phyloP scores from a whole-genome alignment of 2,329 filamentous ascomycete genomes.

The Neonectria neomacrospora region DNA sequence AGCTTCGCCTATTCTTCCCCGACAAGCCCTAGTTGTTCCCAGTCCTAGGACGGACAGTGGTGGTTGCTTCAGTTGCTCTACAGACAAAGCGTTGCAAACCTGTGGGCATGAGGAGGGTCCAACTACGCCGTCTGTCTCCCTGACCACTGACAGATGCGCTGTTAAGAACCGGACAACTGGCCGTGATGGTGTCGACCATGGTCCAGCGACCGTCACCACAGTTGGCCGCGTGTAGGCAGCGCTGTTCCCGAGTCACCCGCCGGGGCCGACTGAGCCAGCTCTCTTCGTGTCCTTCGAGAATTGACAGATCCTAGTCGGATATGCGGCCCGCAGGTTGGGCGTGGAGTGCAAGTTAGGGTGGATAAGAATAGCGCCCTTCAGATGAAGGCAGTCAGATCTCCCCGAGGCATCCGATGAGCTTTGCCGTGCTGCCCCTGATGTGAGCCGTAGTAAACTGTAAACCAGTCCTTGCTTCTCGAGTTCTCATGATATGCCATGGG shows the following conservation, averaged over 20 bases:
- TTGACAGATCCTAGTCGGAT: neutral
- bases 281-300: neutral
- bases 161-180: slow-evolving; percentile 9
- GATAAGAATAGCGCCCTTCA: neutral
- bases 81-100: neutral
- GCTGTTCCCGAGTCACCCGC: neutral
- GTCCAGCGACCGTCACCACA: slow-evolving; percentile 4
- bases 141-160: slow-evolving; percentile 22
- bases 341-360: neutral
- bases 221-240: neutral
- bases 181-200: slow-evolving; percentile 5
- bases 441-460: neutral
- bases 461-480: neutral
- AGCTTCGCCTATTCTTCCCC: neutral
- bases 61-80: neutral
- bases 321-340: neutral
- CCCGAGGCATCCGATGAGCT: slow-evolving; percentile 2
- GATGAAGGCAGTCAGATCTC: neutral
- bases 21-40: neutral
- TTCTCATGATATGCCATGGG: slow-evolving; percentile 2
- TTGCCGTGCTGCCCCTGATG: neutral
- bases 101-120: neutral
- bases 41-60: neutral
- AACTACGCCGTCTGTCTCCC: neutral
- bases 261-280: neutral